A percentile compares a stretch with the other conserved stretches of the same genome.
Conservation (phyloP, 331 rosid genomes). For the Ulmus americana region DNA sequence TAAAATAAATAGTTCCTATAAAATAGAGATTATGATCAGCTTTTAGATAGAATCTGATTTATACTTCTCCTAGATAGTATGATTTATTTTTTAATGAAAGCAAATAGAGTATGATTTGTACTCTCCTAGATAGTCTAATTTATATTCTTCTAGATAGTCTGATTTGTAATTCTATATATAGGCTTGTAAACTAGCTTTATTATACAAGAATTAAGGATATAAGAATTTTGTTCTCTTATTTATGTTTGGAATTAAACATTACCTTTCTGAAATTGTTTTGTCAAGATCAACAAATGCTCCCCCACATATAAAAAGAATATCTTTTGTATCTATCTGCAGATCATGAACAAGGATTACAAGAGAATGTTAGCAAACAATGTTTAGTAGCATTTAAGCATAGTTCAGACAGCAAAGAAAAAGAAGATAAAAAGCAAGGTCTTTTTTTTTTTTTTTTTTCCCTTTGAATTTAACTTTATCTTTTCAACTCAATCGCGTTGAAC, state of each 20-base stretch:
- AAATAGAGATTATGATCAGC: too few species aligned
- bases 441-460: too few species aligned
- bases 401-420: background rate
- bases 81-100: too few species aligned
- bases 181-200: too few species aligned
- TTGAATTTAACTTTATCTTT: background rate
- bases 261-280: constrained; percentile 96
- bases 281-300: constrained; percentile 97
- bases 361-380: constrained; percentile 3
- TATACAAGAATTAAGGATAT: too few species aligned
- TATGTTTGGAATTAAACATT: background rate
- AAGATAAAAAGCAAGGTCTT: background rate
- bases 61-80: too few species aligned
- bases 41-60: too few species aligned
- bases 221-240: too few species aligned
- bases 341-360: constrained; percentile 15
- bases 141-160: background rate
- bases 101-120: too few species aligned
- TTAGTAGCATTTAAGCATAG: constrained; percentile 9
- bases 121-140: too few species aligned
- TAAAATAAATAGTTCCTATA: too few species aligned
- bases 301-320: constrained; percentile 92
- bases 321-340: constrained; percentile 82
- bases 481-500: background rate
- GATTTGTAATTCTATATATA: too few species aligned